Evolutionary conservation across 345 rosid genomes (phyloP), one percentile per base, ranked within the genome.

Genomic region (Populus alba): DNA sequence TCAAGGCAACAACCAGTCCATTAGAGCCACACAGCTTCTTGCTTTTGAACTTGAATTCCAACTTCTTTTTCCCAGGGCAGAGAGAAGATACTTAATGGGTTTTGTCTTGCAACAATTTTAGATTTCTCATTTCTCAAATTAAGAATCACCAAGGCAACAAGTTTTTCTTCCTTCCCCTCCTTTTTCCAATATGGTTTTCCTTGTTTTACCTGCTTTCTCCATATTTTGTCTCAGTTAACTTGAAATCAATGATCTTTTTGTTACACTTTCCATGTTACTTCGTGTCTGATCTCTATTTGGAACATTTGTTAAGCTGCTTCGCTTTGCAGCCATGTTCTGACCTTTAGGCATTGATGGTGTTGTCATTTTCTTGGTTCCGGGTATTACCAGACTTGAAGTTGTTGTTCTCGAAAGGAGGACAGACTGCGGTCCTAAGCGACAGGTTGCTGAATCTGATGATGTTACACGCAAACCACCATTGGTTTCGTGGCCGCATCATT

Each of bases 391-490:
- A 87, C 83, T 85, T 95, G 97, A 93, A 90, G 87, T 79, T 83
- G 81, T 78, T 92, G 82, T 84, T 95, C 70, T 97, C 97, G 5
- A 89, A 86, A 85, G 92, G 91, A 79, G 93, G 87, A 72, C 97
- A 88, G 87, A 84, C 81, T 85, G 80, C 83, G 82, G 90, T 95
- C 77, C 97, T 95, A 67, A 88, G 90, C 83, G 98, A 67, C 91
- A 87, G 80, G 95, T 94, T 59, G 94, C 97, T 17, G 97, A 89
- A 69, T 94, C 98, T n/a, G 99, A 96, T 76, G 97, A 96, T 87
- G 98, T 94, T 61, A 89, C 91, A 37, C 97, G 97, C 55, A 96
- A 96, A 73, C 93, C 97, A 27, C 70, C 91, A 66, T 85, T 94
- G 73, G 98, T 96, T 72, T 94, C 98, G 27, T 96, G 97, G 98